phyloP scores from a whole-genome alignment of 345 rosid species.

The Eutrema yunnanense region DNA sequence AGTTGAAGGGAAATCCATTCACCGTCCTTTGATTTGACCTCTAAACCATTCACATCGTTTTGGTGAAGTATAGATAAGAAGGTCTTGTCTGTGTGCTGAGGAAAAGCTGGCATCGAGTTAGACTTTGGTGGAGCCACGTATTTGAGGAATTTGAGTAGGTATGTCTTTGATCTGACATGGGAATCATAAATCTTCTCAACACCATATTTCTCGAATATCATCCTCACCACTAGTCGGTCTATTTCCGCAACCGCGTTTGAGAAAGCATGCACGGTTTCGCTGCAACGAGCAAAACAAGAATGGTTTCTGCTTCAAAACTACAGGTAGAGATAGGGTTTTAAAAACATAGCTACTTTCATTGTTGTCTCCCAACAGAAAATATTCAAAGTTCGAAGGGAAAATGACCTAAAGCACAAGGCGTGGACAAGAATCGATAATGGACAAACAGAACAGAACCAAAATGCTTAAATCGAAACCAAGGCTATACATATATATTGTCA shows the following conservation, averaged over 20 bases:
- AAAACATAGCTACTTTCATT: not conserved
- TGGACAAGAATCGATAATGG: no score
- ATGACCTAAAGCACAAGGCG: not conserved
- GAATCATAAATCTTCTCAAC: conserved; percentile 33
- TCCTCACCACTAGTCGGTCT: conserved; percentile 38
- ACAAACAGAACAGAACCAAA: no score
- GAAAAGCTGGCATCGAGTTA: conserved; percentile 32
- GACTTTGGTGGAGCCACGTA: conserved; percentile 31
- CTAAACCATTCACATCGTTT: conserved; percentile 46
- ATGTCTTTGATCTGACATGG: conserved; percentile 27
- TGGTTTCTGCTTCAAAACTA: not conserved
- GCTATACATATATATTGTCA: no score
- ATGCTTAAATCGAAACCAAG: no score
- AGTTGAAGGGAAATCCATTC: conserved; percentile 38
- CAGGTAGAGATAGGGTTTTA: not conserved
- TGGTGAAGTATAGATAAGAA: conserved; percentile 53
- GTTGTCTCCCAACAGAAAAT: not conserved
- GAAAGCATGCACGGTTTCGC: conserved; percentile 27
- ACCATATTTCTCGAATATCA: conserved; percentile 56
- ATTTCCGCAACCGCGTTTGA: conserved; percentile 34
- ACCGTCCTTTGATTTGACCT: conserved; percentile 42
- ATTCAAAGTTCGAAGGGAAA: not conserved
- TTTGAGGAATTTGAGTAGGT: conserved; percentile 43
- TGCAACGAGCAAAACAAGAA: conserved; percentile 9
- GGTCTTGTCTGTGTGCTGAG: conserved; percentile 52